These are phyloP conservation scores for Sechiopsis laciniata DNA, from an alignment of 306 rosid genomes.

Conservation along the genomic window DNA sequence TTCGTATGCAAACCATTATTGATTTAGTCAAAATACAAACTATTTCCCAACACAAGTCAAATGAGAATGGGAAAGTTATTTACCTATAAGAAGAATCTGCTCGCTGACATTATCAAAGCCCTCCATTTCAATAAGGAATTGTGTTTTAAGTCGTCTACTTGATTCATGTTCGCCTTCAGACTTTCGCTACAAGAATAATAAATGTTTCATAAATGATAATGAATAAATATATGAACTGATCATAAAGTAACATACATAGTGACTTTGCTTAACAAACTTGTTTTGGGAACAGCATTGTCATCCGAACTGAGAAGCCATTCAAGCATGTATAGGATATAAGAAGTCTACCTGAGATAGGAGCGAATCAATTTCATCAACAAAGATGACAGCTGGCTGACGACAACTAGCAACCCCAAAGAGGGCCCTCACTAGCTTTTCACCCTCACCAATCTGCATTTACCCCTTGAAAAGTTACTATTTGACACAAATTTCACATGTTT, in stretches of 20 bases:
- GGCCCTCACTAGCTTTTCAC: conserved; percentile 91
- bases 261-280: conserved; percentile 10
- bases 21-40: not conserved
- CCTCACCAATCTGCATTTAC: conserved; percentile 83
- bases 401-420: conserved; percentile 96
- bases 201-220: conserved; percentile 15
- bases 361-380: conserved; percentile 96
- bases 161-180: conserved; percentile 98
- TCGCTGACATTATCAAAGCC: conserved; percentile 83
- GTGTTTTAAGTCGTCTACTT: conserved; percentile 92
- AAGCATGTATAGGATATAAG: conserved; percentile 18
- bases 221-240: not conserved
- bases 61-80: not conserved
- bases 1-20: not conserved
- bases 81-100: conserved; percentile 86
- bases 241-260: conserved; percentile 18
- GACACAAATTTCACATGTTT: not conserved
- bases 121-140: conserved; percentile 98
- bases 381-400: conserved; percentile 96
- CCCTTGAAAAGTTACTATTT: conserved; percentile 7
- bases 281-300: not conserved
- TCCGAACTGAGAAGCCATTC: conserved; percentile 3
- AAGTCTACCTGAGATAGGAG: conserved; percentile 87
- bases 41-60: not conserved
- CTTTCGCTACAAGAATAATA: conserved; percentile 57